phyloP scores from a whole-genome alignment of 768 basidiomycete genomes.

The Glaciozyma antarctica region DNA sequence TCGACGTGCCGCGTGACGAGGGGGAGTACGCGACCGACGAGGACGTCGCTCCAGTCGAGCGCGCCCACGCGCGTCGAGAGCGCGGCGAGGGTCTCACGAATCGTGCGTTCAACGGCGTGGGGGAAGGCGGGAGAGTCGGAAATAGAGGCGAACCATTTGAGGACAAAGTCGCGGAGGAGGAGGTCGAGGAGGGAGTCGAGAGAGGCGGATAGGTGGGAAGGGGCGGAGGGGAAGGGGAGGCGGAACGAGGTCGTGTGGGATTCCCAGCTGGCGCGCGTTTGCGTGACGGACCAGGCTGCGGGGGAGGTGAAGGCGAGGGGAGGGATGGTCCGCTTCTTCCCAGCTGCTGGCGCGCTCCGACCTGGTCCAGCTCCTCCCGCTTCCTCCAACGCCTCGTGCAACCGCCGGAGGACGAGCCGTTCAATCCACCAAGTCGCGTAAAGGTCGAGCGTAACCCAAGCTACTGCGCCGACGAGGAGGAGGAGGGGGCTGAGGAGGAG shows the following conservation, averaged over 20 bases:
- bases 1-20: slow-evolving; percentile 24
- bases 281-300: slow-evolving; percentile 25
- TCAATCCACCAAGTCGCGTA: not conserved
- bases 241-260: not conserved
- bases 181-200: slow-evolving; percentile 40
- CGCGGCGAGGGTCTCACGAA: slow-evolving; percentile 58
- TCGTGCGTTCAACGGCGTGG: slow-evolving; percentile 61
- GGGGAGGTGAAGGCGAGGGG: slow-evolving; percentile 25
- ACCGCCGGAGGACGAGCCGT: not conserved
- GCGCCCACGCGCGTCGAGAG: slow-evolving; percentile 50
- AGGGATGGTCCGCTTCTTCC: not conserved
- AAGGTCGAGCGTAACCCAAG: not conserved
- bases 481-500: not conserved
- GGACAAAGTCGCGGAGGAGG: slow-evolving; percentile 75
- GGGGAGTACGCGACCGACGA: slow-evolving; percentile 22
- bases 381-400: not conserved
- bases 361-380: not conserved
- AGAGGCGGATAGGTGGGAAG: slow-evolving; percentile 10
- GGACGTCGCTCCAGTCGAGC: slow-evolving; percentile 39
- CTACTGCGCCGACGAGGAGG: not conserved
- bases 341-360: not conserved
- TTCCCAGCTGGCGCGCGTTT: slow-evolving; percentile 27
- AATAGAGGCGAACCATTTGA: slow-evolving; percentile 76
- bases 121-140: slow-evolving; percentile 86
- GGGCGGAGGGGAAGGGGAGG: slow-evolving; percentile 5